These are phyloP conservation scores for Xanthoparmelia taractica DNA, from an alignment of 495 filamentous ascomycete species.

Conservation along the genomic window DNA sequence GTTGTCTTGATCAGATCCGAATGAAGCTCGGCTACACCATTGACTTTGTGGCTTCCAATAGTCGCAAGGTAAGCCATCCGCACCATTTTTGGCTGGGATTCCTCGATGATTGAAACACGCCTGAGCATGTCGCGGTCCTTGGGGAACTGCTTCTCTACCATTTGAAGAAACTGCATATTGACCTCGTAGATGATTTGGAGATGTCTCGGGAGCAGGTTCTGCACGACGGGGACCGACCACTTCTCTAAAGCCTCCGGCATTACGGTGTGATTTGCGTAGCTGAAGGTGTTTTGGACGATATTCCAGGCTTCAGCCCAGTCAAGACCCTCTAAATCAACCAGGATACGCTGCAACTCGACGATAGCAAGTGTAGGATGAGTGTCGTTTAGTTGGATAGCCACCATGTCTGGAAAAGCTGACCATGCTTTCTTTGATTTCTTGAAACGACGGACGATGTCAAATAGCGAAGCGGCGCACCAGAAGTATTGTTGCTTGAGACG, in stretches of 20 bases:
- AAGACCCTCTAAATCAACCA: constrained; percentile 81
- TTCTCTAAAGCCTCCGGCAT: constrained; percentile 96
- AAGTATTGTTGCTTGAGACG: constrained; percentile 99
- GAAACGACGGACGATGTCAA: constrained; percentile 93
- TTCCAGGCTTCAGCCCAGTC: constrained; percentile 92
- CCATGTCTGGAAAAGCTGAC: constrained; percentile 86
- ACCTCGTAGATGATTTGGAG: constrained; percentile 98
- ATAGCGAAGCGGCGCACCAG: constrained; percentile 95
- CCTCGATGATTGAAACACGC: constrained; percentile 92
- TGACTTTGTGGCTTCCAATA: constrained; percentile 98
- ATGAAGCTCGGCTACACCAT: constrained; percentile 94
- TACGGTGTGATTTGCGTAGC: constrained; percentile 98
- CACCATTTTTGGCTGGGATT: constrained; percentile 95
- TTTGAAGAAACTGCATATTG: constrained; percentile 87
- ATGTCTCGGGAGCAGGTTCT: constrained; percentile 88
- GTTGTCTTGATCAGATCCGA: constrained; percentile 95
- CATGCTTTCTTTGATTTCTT: constrained; percentile 92
- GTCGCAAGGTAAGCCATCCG: constrained; percentile 94
- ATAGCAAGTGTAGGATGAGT: constrained; percentile 95
- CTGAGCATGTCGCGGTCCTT: constrained; percentile 76
- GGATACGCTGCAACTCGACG: constrained; percentile 87
- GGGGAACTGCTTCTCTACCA: constrained; percentile 82
- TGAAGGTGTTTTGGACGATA: constrained; percentile 70
- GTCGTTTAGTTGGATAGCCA: constrained; percentile 97
- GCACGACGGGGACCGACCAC: constrained; percentile 90